Base-by-base conservation (phyloP, 179 eudicot species). In the Nepenthes alata region DNA sequence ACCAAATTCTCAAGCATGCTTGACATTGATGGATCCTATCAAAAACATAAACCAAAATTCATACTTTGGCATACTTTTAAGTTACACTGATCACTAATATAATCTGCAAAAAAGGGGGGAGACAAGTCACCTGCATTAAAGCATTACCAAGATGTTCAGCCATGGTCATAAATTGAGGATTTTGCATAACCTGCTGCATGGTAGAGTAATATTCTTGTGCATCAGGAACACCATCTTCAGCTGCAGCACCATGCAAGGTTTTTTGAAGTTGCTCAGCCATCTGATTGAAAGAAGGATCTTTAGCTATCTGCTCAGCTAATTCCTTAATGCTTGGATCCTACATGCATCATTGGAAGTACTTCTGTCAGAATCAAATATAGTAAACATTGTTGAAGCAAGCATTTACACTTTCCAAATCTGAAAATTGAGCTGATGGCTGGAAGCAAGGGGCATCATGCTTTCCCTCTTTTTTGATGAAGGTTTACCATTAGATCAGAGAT, bases 281-380 rank as follows among this genome's bases (percentile, higher is more conserved):
- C 73, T 90, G 91, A 72, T 79, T 87, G 74, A 94, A 94, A 60
- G 99, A 62, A 57, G 99, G 99, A 70, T 94, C 99, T 70, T 81
- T 84, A 60, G 99, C 88, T 68, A 94, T 94, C 78, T 94, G 97
- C 71, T 90, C 96, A 55, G 99, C 99, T 73, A 94, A 74, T 56
- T 94, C 99, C 80, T 89, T 94, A 62, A 94, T 84, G 82, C 97
- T 90, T 25, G 99, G 99, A 70, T 94, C 99, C 99, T 94, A 63
- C 62, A 78, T 63, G 49, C 68, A 58, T 48, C 67, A 73, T 58
- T 72, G 13, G n/a, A 59, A 55, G 25, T 11, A 41, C 12, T 25
- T 12, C n/a, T 8, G 8, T 12, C 47, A 51, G 38, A 37, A 34
- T 63, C 6, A 4, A 4, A 15, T 5, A 54, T 5, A 15, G 35